Percentiles rank a stretch among this genome's conserved stretches.
Evolutionary conservation across 306 rosid species (phyloP).

Genomic region (Alnus rubra): DNA sequence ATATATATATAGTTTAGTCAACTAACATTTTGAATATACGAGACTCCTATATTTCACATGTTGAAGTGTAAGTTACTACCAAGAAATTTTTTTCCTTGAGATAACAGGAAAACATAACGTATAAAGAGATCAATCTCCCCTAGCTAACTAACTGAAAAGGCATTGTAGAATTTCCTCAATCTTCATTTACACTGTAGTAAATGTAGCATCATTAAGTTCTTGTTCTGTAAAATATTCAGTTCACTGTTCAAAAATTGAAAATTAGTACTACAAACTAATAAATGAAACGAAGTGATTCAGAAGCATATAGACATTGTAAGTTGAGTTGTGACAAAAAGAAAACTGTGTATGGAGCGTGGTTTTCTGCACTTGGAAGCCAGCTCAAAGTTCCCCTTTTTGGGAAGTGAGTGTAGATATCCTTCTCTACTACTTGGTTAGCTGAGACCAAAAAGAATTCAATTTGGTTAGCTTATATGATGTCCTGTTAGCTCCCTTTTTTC

Average conservation of each 20-base stretch:
- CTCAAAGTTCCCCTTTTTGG: neutral
- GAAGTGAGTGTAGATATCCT: neutral
- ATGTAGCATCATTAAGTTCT: neutral
- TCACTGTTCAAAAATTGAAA: neutral
- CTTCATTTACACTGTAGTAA: neutral
- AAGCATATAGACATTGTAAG: neutral
- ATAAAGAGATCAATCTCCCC: neutral
- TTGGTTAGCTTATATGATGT: neutral
- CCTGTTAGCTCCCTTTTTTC: neutral
- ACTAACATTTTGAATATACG: neutral
- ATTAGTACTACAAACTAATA: neutral
- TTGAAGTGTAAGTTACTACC: neutral
- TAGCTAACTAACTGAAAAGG: neutral
- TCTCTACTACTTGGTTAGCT: neutral
- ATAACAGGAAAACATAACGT: neutral
- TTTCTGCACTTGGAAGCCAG: neutral
- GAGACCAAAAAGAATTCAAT: neutral
- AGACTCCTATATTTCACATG: neutral
- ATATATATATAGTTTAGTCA: no score
- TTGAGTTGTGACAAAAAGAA: neutral
- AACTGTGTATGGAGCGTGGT: neutral
- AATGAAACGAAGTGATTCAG: neutral
- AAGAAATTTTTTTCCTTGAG: neutral
- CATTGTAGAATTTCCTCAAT: neutral
- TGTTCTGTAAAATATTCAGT: neutral